phyloP scores from a whole-genome alignment of 371 early-diverging fungal genomes.

The Syncephalastrum contaminatum region DNA sequence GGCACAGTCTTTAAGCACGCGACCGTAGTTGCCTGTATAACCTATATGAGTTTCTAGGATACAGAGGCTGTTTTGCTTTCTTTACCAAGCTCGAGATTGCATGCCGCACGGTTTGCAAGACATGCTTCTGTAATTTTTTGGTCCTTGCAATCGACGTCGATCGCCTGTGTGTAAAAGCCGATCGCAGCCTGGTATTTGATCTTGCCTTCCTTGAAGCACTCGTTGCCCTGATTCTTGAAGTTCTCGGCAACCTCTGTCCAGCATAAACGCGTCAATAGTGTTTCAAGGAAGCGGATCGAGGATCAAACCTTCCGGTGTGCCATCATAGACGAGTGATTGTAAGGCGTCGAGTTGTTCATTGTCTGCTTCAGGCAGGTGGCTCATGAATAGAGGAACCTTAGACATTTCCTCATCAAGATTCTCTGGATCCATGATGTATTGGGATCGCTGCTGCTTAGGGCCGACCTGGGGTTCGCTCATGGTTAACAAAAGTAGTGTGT shows the following conservation, averaged over 20 bases:
- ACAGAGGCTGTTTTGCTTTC: constrained; percentile 4
- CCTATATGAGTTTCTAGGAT: not conserved
- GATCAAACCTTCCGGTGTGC: constrained; percentile 86
- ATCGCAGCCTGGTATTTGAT: constrained; percentile 76
- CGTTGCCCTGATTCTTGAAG: constrained; percentile 96
- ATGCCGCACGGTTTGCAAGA: constrained; percentile 89
- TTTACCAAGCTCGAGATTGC: constrained; percentile 84
- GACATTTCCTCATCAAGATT: constrained; percentile 63
- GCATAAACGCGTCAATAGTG: not conserved
- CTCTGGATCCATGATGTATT: constrained; percentile 43
- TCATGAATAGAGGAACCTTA: constrained; percentile 93
- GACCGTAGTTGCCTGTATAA: constrained; percentile 72
- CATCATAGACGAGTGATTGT: constrained; percentile 88
- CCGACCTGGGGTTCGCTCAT: constrained; percentile 13
- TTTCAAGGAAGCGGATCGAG: not conserved
- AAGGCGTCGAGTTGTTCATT: constrained; percentile 83
- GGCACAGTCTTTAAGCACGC: constrained; percentile 86
- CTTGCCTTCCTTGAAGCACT: constrained; percentile 77
- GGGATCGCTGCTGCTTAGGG: constrained; percentile 26
- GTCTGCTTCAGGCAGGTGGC: constrained; percentile 68
- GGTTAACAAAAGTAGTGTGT: not conserved
- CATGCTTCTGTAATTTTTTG: constrained; percentile 73
- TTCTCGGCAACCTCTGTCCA: constrained; percentile 86
- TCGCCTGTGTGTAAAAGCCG: constrained; percentile 83
- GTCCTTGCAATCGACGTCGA: constrained; percentile 81